A percentile compares a stretch with the other conserved stretches of the same genome.
Conservation (phyloP, 2,329 filamentous ascomycete genomes). For the Pseudogymnoascus sp. region DNA sequence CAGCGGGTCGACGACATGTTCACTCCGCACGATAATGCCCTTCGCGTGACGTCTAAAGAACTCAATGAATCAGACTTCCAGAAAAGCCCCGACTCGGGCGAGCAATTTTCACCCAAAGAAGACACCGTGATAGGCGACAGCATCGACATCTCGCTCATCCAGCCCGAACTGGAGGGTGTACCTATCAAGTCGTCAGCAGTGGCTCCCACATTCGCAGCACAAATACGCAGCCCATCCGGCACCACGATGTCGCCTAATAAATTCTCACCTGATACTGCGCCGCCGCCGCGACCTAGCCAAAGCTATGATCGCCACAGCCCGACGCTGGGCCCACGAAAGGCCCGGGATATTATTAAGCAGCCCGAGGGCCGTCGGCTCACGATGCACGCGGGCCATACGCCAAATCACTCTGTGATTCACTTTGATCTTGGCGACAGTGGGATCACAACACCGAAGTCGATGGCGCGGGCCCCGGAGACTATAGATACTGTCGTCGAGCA, state of each 20-base stretch:
- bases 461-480: background rate
- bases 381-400: slow-evolving; percentile 58
- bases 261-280: slow-evolving; percentile 20
- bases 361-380: slow-evolving; percentile 45
- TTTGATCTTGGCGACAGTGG: slow-evolving; percentile 38
- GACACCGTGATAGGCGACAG: slow-evolving; percentile 27
- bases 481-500: slow-evolving; percentile 8
- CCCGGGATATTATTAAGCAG: slow-evolving; percentile 19
- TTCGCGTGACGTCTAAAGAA: slow-evolving; percentile 26
- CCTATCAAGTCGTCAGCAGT: slow-evolving; percentile 48
- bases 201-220: slow-evolving; percentile 27
- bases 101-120: slow-evolving; percentile 17
- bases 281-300: slow-evolving; percentile 16
- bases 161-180: slow-evolving; percentile 54
- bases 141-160: slow-evolving; percentile 51
- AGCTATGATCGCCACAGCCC: slow-evolving; percentile 9
- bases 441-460: slow-evolving; percentile 22
- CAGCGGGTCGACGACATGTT: slow-evolving; percentile 26
- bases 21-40: slow-evolving; percentile 22
- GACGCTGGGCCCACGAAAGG: slow-evolving; percentile 9
- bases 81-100: slow-evolving; percentile 6
- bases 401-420: slow-evolving; percentile 48
- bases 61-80: slow-evolving; percentile 27
- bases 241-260: slow-evolving; percentile 20
- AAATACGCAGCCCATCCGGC: slow-evolving; percentile 23